Evolutionary conservation across 148 eudicot genomes (phyloP).

Genomic region (Simmondsia chinensis): DNA sequence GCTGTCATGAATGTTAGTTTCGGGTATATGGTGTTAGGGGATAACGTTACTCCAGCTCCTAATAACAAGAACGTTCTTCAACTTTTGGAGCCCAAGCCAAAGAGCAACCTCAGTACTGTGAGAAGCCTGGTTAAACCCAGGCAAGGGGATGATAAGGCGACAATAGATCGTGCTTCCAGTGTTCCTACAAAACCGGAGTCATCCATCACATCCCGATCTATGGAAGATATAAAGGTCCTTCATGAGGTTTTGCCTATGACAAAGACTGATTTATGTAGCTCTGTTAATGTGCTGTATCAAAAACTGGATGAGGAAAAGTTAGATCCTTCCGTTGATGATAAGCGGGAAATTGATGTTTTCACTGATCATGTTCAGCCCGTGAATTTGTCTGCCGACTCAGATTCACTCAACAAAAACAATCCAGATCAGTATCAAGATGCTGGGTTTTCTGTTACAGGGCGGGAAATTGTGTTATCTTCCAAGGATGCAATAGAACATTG

Average conservation of each 20-base stretch:
- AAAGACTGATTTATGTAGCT: slow-evolving; percentile 44
- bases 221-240: slow-evolving; percentile 65
- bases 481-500: slow-evolving; percentile 21
- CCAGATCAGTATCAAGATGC: slow-evolving; percentile 25
- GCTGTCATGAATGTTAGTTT: slow-evolving; percentile 86
- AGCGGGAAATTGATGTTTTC: slow-evolving; percentile 27
- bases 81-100: slow-evolving; percentile 26
- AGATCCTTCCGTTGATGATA: slow-evolving; percentile 26
- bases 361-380: slow-evolving; percentile 17
- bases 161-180: slow-evolving; percentile 35
- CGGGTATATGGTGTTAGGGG: slow-evolving; percentile 52
- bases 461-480: slow-evolving; percentile 23
- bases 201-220: slow-evolving; percentile 24
- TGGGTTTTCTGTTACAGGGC: slow-evolving; percentile 33
- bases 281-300: slow-evolving; percentile 42
- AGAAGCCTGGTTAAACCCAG: slow-evolving; percentile 14
- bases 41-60: slow-evolving; percentile 20
- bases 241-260: slow-evolving; percentile 64
- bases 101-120: slow-evolving; percentile 9
- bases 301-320: slow-evolving; percentile 61
- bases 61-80: slow-evolving; percentile 31
- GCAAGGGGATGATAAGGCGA: slow-evolving; percentile 22
- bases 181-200: slow-evolving; percentile 41
- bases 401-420: slow-evolving; percentile 19
- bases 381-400: slow-evolving; percentile 13